Evolutionary conservation across 2,329 filamentous ascomycete species (phyloP).

Genomic region (Huntiella savannae): DNA sequence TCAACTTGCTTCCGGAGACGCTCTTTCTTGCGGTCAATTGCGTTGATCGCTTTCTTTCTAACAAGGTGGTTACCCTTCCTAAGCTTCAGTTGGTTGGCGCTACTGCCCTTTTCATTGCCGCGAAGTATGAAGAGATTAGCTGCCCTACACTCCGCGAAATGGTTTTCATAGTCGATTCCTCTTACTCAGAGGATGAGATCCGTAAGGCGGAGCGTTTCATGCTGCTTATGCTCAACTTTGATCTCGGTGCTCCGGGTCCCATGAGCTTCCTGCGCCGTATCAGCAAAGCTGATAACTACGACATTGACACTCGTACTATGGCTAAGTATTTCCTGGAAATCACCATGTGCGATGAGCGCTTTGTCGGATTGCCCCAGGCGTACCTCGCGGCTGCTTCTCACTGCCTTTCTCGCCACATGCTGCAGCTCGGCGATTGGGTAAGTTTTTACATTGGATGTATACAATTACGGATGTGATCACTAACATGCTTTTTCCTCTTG

Average conservation of each 20-base stretch:
- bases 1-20: constrained; percentile 80
- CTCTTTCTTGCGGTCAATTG: constrained; percentile 91
- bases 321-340: constrained; percentile 97
- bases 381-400: constrained; percentile 83
- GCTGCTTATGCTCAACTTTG: constrained; percentile 88
- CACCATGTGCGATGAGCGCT: constrained; percentile 94
- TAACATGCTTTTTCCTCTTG: neutral
- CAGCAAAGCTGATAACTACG: constrained; percentile 97
- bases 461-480: too few relatives aligned
- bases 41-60: constrained; percentile 86
- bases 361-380: constrained; percentile 78
- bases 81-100: constrained; percentile 94
- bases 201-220: constrained; percentile 96
- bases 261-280: constrained; percentile 96
- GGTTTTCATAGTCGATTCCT: constrained; percentile 92
- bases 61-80: constrained; percentile 83
- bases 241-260: constrained; percentile 92
- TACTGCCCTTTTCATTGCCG: constrained; percentile 84
- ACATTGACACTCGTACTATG: constrained; percentile 81
- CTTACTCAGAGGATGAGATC: constrained; percentile 79
- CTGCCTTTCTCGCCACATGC: constrained; percentile 71
- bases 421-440: constrained; percentile 89
- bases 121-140: constrained; percentile 98
- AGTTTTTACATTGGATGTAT: constrained; percentile 19
- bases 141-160: constrained; percentile 90